Evolutionary conservation across 768 basidiomycete genomes (phyloP).

Genomic region (Termitomyces sp.): DNA sequence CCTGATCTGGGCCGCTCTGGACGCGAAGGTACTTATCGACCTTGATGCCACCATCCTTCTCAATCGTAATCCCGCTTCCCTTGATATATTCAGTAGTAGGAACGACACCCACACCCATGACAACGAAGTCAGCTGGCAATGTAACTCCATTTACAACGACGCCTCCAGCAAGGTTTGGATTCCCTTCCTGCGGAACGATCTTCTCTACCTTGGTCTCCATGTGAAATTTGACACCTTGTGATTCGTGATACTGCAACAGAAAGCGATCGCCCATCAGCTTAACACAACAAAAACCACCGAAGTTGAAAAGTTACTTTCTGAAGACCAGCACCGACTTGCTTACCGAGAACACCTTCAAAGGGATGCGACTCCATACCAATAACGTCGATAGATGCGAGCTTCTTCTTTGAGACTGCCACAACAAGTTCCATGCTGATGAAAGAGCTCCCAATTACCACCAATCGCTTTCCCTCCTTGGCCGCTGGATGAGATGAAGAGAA

Average conservation of each 20-base stretch:
- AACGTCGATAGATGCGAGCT: slow-evolving; percentile 78
- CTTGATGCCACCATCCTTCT: slow-evolving; percentile 72
- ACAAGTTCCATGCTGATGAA: slow-evolving; percentile 96
- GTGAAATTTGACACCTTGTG: slow-evolving; percentile 82
- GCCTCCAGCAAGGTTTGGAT: slow-evolving; percentile 52
- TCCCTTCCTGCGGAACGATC: slow-evolving; percentile 52
- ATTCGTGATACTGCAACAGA: slow-evolving; percentile 62
- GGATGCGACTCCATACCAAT: slow-evolving; percentile 82
- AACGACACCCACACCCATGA: slow-evolving; percentile 84
- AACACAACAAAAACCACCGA: background rate
- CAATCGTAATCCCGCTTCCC: slow-evolving; percentile 62
- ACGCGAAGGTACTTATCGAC: slow-evolving; percentile 77
- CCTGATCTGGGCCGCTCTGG: slow-evolving; percentile 33
- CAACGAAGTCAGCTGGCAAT: slow-evolving; percentile 69
- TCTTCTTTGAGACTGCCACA: slow-evolving; percentile 64
- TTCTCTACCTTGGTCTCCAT: slow-evolving; percentile 67
- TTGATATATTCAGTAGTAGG: slow-evolving; percentile 82
- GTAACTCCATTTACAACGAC: slow-evolving; percentile 64
- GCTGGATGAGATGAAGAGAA: slow-evolving; percentile 29
- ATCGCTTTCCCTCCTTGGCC: slow-evolving; percentile 66
- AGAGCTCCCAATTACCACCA: slow-evolving; percentile 83
- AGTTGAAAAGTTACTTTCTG: slow-evolving; percentile 51
- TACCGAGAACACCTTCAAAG: slow-evolving; percentile 78
- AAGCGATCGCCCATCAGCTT: background rate
- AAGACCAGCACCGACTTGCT: slow-evolving; percentile 71